phyloP scores from a whole-genome alignment of 176 grass and related monocot genomes.

The Triticum monococcum region DNA sequence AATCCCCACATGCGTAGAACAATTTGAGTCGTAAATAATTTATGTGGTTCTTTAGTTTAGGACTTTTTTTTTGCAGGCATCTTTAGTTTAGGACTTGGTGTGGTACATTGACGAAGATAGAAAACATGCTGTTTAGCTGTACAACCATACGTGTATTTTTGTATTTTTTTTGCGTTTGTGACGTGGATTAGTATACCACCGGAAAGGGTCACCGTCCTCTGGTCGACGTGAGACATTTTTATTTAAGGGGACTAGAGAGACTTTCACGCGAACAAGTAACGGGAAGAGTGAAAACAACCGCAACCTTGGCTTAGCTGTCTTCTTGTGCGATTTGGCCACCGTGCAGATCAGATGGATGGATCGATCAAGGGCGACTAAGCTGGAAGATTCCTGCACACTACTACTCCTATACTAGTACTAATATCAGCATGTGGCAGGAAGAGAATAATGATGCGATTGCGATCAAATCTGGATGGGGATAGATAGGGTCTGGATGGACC shows the following conservation, averaged over 20 bases:
- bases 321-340: not conserved
- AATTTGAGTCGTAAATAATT: no score
- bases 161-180: no score
- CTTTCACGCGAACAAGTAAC: not conserved
- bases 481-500: conserved; percentile 29
- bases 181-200: no score
- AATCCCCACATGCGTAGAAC: no score
- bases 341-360: not conserved
- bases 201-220: not conserved
- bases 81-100: no score
- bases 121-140: no score
- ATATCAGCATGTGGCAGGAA: not conserved
- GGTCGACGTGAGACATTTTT: not conserved
- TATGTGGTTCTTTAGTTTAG: no score
- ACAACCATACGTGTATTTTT: no score
- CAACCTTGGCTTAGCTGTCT: not conserved
- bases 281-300: not conserved
- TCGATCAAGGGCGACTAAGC: not conserved
- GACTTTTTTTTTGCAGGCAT: no score
- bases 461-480: conserved; percentile 26
- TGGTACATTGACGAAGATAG: no score
- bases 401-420: not conserved
- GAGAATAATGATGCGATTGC: conserved; percentile 10
- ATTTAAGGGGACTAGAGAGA: not conserved
- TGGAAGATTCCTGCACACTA: not conserved